These are phyloP conservation scores for Yarrowia porcina DNA, from an alignment of 805 yeast species.

Conservation along the genomic window DNA sequence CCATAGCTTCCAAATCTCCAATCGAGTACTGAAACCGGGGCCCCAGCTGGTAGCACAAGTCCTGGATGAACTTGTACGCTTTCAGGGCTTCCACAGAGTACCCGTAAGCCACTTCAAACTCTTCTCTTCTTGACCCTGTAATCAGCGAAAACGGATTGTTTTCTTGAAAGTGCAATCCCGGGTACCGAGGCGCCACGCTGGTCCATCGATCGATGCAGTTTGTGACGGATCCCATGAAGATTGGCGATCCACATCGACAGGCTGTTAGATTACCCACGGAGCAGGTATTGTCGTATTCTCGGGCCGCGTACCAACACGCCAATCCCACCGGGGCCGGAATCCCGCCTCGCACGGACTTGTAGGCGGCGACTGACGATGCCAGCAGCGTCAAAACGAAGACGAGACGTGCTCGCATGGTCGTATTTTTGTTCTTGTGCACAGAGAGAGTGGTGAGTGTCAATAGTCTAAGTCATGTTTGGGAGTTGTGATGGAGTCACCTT, in stretches of 20 bases:
- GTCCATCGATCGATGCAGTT: slow-evolving; percentile 14
- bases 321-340: not conserved
- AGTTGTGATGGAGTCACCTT: no score
- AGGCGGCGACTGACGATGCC: not conserved
- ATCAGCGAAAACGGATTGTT: slow-evolving; percentile 15
- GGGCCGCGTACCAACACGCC: slow-evolving; percentile 23
- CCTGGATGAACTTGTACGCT: slow-evolving; percentile 20
- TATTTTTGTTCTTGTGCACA: not conserved
- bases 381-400: not conserved
- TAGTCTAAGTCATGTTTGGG: no score
- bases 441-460: no score
- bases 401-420: not conserved
- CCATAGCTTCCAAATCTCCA: not conserved
- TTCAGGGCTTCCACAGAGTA: slow-evolving; percentile 6
- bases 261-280: slow-evolving; percentile 3
- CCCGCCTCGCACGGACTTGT: slow-evolving; percentile 20
- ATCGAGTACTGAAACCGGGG: slow-evolving; percentile 6
- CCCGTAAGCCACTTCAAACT: not conserved
- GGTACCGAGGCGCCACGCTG: not conserved
- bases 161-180: slow-evolving; percentile 8
- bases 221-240: slow-evolving; percentile 14
- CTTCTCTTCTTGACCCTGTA: not conserved
- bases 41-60: slow-evolving; percentile 4
- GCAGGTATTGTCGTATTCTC: slow-evolving; percentile 20
- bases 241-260: slow-evolving; percentile 11